Evolutionary conservation across 2,329 filamentous ascomycete species (phyloP), one percentile per base, ranked within the genome.

Genomic region (Ramularia collo-cygni): DNA sequence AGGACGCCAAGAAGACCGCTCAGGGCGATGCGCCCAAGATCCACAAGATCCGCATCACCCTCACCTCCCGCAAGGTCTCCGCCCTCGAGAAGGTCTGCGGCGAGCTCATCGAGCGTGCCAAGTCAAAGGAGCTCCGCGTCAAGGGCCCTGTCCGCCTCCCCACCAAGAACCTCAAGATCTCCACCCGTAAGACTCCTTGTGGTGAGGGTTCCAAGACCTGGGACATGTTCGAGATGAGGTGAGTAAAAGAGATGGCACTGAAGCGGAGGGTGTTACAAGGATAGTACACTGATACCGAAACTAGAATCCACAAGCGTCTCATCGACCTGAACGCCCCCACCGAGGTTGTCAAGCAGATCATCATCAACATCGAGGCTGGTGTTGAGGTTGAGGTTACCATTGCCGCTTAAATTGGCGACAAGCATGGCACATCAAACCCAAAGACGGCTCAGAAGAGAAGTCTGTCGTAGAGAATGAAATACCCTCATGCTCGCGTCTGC

Each of bases 151-250:
- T 96, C 71, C 88, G 90, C 65, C 84, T 95, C 63, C 88, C 92
- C 62, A 95, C 89, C 76, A 95, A 95, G 83, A 86, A 80, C 69
- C 80, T 96, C 64, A 87, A 92, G 79, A 81, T 95, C 77, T 87
- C 85, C 68, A 95, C 92, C 77, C 85, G 92, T 66, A 98, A 98
- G 85, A 96, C 92, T 55, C 92, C 92, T 69, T 92, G 85, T 75
- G 92, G 92, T 85, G 92, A 98, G 81, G 92, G 92, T 75, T 93
- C 85, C 72, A 98, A 98, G 87, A 98, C 92, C 66, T 98, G 92
- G 92, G 92, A 96, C 70, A 82, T 78, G 71, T 98, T 77, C 72
- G 90, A 98, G 83, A 93, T 98, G 88, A 84, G 90, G 75, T 60
- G 39, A 49, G 56, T 47, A 13, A 2, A 77, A n/a, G n/a, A n/a